Conservation (phyloP, 2,329 filamentous ascomycete species). For the Colletotrichum sp. region DNA sequence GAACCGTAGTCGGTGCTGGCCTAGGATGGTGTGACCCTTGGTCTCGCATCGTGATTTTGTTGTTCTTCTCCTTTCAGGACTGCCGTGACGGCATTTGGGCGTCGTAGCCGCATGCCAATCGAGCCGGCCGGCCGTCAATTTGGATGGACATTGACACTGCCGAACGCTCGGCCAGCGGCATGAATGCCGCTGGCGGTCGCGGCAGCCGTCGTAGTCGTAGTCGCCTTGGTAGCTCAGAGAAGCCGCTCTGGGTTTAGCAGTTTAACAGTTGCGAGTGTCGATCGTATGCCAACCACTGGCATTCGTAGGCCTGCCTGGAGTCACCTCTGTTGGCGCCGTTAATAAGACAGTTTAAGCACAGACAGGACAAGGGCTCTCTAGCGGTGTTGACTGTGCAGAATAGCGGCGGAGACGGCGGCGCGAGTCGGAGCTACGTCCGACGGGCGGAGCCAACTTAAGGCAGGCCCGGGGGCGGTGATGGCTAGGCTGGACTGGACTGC, state of each 20-base stretch:
- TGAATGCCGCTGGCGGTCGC: neutral
- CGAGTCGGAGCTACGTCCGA: constrained; percentile 7
- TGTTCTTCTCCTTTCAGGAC: neutral
- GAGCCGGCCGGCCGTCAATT: neutral
- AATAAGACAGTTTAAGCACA: neutral
- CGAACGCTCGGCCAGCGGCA: neutral
- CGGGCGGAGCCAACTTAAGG: neutral
- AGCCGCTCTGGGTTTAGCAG: neutral
- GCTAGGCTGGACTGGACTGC: neutral
- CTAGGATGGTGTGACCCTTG: neutral
- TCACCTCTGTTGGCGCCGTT: neutral
- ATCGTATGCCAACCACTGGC: constrained; percentile 13
- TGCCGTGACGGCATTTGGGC: neutral
- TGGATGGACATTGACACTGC: neutral
- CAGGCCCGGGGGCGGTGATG: neutral
- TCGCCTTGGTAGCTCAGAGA: neutral
- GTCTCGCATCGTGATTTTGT: neutral
- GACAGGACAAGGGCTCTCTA: neutral
- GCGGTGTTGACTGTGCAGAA: neutral
- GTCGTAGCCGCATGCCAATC: neutral
- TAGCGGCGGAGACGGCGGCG: neutral
- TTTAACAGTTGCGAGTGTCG: neutral
- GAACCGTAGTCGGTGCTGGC: neutral
- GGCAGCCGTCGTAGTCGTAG: neutral
- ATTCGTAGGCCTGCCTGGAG: neutral